These are phyloP conservation scores for Peribolospora baueri DNA, from an alignment of 768 basidiomycete species.

Conservation along the genomic window DNA sequence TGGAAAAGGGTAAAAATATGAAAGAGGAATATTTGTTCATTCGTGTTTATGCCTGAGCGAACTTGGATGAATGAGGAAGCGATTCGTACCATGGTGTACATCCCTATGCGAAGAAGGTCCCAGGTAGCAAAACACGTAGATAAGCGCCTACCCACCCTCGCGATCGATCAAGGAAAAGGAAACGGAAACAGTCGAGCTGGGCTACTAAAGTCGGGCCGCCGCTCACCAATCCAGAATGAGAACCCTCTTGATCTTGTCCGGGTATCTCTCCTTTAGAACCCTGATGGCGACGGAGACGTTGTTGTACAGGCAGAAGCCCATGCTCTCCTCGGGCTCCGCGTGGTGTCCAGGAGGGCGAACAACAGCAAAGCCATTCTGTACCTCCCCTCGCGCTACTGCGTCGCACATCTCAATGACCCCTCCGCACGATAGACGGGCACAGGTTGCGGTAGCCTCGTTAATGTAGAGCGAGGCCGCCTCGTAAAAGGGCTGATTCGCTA, in stretches of 20 bases:
- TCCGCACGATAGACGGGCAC: constrained; percentile 72
- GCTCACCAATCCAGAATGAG: constrained; percentile 85
- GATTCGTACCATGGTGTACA: constrained; percentile 58
- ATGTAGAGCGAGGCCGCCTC: constrained; percentile 83
- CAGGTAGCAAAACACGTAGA: background rate
- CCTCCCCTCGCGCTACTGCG: constrained; percentile 52
- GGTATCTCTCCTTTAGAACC: constrained; percentile 38
- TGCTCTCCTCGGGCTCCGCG: constrained; percentile 88
- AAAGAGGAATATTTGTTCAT: background rate
- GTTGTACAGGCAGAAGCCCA: constrained; percentile 99
- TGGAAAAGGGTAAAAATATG: constrained; percentile 15
- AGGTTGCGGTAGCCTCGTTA: constrained; percentile 53
- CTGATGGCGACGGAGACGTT: constrained; percentile 82
- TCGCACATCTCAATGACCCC: constrained; percentile 78
- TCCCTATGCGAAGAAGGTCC: constrained; percentile 35
- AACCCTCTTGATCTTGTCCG: constrained; percentile 41
- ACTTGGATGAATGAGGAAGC: background rate
- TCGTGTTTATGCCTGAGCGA: background rate
- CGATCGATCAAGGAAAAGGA: background rate
- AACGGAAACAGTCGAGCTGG: background rate
- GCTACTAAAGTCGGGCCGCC: constrained; percentile 1
- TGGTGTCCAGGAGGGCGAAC: constrained; percentile 96
- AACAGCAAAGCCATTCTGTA: constrained; percentile 76
- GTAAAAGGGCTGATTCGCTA: constrained; percentile 38
- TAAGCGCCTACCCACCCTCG: background rate